Evolutionary conservation across 2,329 filamentous ascomycete genomes (phyloP), one percentile per base, ranked within the genome.

Genomic region (Aspergillus ustus): DNA sequence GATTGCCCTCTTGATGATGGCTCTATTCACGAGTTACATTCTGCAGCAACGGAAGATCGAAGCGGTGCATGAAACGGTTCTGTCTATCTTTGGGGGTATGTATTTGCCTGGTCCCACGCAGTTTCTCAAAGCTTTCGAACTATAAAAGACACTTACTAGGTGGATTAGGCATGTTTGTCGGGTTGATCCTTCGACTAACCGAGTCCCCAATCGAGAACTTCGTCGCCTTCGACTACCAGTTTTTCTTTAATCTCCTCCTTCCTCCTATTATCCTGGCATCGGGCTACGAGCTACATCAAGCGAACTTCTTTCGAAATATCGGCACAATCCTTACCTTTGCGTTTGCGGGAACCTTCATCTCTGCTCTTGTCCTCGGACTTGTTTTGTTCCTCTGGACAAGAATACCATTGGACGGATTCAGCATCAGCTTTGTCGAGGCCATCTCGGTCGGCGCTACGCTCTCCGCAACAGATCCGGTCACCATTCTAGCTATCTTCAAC

Each of bases 231-330:
- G 91, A 98, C 81, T 97, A 97, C 77, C 93, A 98, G 75, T 97
- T 98, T 83, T 99, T 99, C 84, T 99, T 99, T 84, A 99, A 99
- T 78, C 87, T 99, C 50, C 87, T 99, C 13, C 90, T 99, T n/a
- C 95, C 95, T 43, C 95, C 95, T 60, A 99, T 99, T 75, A 99
- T 99, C 75, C 85, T 99, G 29, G 94, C 93, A 17, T 97, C 94
- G 17, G 95, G 95, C 58, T 99, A 98, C 80, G 95, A 99, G 79
- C 80, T 99, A 63, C 95, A 99, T 77, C 95, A 99, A 81, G 93
- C 92, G 70, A 99, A 99, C 81, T 99, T 99, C 85, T 99, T 99
- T 80, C 90, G 94, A 67, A 97, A 99, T 73, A 97, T 98, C 64
- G 94, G 95, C 64, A 96, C 92, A 7, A 99, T 99, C 71, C 82